Conservation (phyloP, 768 basidiomycete genomes). For the Auricularia sp. region DNA sequence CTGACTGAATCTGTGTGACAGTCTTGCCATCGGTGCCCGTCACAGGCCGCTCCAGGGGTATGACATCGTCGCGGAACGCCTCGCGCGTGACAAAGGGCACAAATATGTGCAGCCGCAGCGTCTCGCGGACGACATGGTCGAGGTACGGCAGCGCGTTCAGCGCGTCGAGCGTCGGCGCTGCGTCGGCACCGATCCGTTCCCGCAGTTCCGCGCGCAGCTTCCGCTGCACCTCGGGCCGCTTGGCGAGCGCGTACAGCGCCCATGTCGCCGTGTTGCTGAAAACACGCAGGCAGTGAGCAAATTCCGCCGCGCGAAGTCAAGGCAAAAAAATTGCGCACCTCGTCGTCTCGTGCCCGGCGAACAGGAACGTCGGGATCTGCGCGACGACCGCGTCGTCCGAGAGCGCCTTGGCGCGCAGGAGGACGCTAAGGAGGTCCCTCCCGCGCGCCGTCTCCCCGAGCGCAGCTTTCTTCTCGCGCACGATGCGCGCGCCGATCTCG, state of each 20-base stretch:
- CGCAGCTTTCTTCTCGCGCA: background rate
- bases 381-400: slow-evolving; percentile 23
- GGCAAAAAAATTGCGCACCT: slow-evolving; percentile 13
- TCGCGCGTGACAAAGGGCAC: slow-evolving; percentile 35
- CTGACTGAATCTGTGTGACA: slow-evolving; percentile 12
- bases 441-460: too few relatives aligned
- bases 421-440: slow-evolving; percentile 19
- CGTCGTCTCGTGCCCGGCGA: slow-evolving; percentile 26
- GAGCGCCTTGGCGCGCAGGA: slow-evolving; percentile 23
- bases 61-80: slow-evolving; percentile 31
- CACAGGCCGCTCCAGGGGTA: slow-evolving; percentile 37
- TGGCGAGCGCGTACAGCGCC: slow-evolving; percentile 48
- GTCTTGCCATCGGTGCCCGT: slow-evolving; percentile 14
- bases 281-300: too few relatives aligned
- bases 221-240: slow-evolving; percentile 36
- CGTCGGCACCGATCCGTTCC: slow-evolving; percentile 5
- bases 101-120: slow-evolving; percentile 44
- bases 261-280: slow-evolving; percentile 33
- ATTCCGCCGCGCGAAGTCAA: background rate
- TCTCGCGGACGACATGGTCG: slow-evolving; percentile 53
- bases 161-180: slow-evolving; percentile 14
- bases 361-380: slow-evolving; percentile 50
- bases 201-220: slow-evolving; percentile 12
- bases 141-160: slow-evolving; percentile 41
- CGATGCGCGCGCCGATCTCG: background rate